Evolutionary conservation across 2,329 filamentous ascomycete species (phyloP).

Genomic region (Ophiostoma piceae): DNA sequence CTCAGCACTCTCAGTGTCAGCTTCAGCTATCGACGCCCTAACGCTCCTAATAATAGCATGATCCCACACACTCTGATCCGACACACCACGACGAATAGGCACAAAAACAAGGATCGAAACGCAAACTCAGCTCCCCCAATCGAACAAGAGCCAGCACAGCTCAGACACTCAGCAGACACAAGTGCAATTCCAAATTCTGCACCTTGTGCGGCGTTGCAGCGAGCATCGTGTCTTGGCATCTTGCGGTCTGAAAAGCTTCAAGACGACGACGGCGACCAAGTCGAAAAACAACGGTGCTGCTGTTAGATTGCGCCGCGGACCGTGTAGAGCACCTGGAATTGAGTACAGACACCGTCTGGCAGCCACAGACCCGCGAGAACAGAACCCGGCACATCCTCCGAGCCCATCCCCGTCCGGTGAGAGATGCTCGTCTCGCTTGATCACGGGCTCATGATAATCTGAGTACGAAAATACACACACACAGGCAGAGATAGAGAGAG

Average conservation of each 20-base stretch:
- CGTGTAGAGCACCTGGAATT: background rate
- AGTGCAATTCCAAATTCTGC: background rate
- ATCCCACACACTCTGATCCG: background rate
- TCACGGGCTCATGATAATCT: background rate
- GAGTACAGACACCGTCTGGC: background rate
- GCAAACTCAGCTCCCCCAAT: background rate
- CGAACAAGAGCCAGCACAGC: background rate
- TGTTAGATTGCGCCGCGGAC: background rate
- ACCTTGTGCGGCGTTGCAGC: background rate
- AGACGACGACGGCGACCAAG: background rate
- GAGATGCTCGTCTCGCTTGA: conserved; percentile 1
- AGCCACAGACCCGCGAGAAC: background rate
- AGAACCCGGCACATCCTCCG: background rate
- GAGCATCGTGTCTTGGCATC: conserved; percentile 12
- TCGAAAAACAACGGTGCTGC: background rate
- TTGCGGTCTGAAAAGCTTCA: conserved; percentile 16
- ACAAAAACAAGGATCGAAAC: background rate
- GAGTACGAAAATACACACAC: background rate
- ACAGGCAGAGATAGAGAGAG: background rate
- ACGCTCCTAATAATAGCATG: background rate
- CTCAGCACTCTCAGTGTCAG: background rate
- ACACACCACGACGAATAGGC: background rate
- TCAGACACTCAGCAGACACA: background rate
- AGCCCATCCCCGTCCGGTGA: background rate
- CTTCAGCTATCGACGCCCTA: conserved; percentile 15